phyloP scores from a whole-genome alignment of 352 stramenopile species.

The Pilasporangium apinafurcum region DNA sequence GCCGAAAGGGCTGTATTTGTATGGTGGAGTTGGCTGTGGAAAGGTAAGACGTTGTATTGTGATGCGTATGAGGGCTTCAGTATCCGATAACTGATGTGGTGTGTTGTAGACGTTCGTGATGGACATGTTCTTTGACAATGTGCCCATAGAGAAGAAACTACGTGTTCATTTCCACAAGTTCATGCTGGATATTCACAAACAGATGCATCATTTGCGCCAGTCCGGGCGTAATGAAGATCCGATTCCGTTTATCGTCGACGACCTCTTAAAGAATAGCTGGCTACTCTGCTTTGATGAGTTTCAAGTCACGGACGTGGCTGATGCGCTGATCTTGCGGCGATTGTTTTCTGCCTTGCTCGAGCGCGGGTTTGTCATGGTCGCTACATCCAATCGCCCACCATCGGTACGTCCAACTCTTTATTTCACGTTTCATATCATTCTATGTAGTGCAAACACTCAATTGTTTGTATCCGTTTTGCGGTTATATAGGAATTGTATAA shows the following conservation, averaged over 20 bases:
- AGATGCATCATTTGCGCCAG: slow-evolving; percentile 93
- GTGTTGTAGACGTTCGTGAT: slow-evolving; percentile 91
- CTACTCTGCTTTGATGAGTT: slow-evolving; percentile 99
- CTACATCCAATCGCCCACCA: slow-evolving; percentile 94
- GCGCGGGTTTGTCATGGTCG: slow-evolving; percentile 92
- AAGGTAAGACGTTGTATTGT: slow-evolving; percentile 38
- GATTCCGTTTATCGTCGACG: slow-evolving; percentile 79
- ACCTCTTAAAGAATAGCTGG: slow-evolving; percentile 83
- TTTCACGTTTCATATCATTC: background rate
- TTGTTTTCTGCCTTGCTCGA: slow-evolving; percentile 91
- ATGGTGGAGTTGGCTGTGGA: slow-evolving; percentile 93
- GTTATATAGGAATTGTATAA: slow-evolving; percentile 89
- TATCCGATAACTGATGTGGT: background rate
- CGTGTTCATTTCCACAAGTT: slow-evolving; percentile 98
- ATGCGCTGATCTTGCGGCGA: slow-evolving; percentile 93
- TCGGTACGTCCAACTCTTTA: slow-evolving; percentile 12
- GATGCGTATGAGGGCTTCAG: background rate
- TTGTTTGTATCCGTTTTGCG: background rate
- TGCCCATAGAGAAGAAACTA: slow-evolving; percentile 72
- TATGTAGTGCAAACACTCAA: background rate
- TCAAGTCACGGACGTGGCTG: slow-evolving; percentile 95
- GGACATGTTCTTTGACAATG: slow-evolving; percentile 93
- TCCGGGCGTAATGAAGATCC: slow-evolving; percentile 71
- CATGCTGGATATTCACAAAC: slow-evolving; percentile 94
- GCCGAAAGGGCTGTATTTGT: slow-evolving; percentile 95